These are phyloP conservation scores for Penstemon barbatus DNA, from an alignment of 257 asterid species.

Conservation along the genomic window DNA sequence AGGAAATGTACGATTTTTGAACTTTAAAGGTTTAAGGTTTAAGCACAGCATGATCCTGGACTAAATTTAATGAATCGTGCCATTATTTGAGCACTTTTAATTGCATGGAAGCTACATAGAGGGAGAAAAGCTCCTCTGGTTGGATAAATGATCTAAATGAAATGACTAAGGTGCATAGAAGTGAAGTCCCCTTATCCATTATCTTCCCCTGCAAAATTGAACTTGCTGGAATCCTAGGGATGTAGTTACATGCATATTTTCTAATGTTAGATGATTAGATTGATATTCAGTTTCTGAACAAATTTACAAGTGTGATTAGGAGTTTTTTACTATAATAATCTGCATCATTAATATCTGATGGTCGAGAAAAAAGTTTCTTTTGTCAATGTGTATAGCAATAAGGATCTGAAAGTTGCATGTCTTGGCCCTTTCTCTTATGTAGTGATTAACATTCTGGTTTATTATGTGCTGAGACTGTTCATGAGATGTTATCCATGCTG, in stretches of 20 bases:
- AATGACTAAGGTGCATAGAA: not conserved
- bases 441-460: not conserved
- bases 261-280: not conserved
- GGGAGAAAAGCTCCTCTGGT: not conserved
- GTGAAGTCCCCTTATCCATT: not conserved
- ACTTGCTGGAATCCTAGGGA: not conserved
- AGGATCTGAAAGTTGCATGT: not conserved
- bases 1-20: not conserved
- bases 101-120: not conserved
- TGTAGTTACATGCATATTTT: not conserved
- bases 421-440: not conserved
- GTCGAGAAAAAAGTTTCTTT: not conserved
- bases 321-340: not conserved
- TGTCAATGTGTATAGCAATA: not conserved
- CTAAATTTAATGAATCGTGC: not conserved
- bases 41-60: not conserved
- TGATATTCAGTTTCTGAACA: not conserved
- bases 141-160: not conserved
- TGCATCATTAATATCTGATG: not conserved
- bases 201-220: not conserved
- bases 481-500: not conserved
- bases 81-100: not conserved
- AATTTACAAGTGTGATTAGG: not conserved
- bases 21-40: not conserved
- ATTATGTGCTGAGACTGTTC: not conserved